Conservation (phyloP, 2,329 filamentous ascomycete genomes). For the Colletotrichum sp. region DNA sequence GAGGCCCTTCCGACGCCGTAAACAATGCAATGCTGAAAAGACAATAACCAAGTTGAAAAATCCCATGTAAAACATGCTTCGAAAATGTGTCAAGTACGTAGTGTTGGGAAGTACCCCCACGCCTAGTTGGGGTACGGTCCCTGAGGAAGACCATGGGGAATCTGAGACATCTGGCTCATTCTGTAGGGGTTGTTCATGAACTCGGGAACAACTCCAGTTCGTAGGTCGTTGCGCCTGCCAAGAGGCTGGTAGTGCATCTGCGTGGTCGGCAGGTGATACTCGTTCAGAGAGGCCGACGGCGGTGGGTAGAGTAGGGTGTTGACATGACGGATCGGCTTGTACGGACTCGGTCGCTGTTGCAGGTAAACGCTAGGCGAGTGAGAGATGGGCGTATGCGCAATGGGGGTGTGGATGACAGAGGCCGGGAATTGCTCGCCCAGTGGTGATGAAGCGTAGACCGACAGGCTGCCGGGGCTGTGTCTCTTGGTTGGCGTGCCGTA, state of each 20-base stretch:
- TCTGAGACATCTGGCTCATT: slow-evolving; percentile 14
- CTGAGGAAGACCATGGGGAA: slow-evolving; percentile 26
- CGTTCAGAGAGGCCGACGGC: slow-evolving; percentile 78
- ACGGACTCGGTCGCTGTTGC: slow-evolving; percentile 88
- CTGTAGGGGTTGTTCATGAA: slow-evolving; percentile 37
- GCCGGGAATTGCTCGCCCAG: slow-evolving; percentile 65
- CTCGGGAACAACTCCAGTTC: slow-evolving; percentile 74
- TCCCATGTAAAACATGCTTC: not conserved
- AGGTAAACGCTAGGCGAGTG: slow-evolving; percentile 89
- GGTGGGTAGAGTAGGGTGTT: slow-evolving; percentile 91
- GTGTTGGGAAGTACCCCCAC: slow-evolving; percentile 4
- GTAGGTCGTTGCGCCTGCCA: slow-evolving; percentile 70
- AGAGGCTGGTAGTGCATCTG: slow-evolving; percentile 87
- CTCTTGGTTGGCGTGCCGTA: slow-evolving; percentile 60
- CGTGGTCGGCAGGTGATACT: slow-evolving; percentile 70
- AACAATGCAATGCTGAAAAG: slow-evolving; percentile 20
- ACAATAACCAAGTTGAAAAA: not conserved
- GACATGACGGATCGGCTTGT: slow-evolving; percentile 87
- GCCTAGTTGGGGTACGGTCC: slow-evolving; percentile 41
- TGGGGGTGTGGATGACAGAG: slow-evolving; percentile 63
- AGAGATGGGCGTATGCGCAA: slow-evolving; percentile 66
- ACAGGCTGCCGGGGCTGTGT: slow-evolving; percentile 55
- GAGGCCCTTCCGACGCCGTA: slow-evolving; percentile 21
- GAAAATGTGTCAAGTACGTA: not conserved
- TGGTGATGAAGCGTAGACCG: slow-evolving; percentile 70